Evolutionary conservation across 352 stramenopile genomes (phyloP).

Genomic region (Globisporangium middletonii): DNA sequence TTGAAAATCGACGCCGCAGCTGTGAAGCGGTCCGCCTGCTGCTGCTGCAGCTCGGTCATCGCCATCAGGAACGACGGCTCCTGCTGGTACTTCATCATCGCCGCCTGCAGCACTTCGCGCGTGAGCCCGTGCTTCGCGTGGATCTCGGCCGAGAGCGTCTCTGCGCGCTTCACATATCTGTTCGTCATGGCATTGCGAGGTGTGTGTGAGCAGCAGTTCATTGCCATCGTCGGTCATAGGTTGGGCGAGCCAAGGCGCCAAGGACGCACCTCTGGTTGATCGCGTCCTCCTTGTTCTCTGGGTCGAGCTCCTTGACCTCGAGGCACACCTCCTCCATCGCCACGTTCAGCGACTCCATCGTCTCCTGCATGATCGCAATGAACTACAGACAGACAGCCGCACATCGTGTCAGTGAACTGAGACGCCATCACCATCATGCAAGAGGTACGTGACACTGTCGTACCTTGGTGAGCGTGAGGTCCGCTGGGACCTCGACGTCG

Average conservation of each 20-base stretch:
- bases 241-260: no score
- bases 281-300: slow-evolving; percentile 85
- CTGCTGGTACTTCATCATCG: slow-evolving; percentile 91
- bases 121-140: slow-evolving; percentile 85
- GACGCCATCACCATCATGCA: background rate
- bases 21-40: slow-evolving; percentile 81
- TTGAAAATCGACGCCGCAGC: slow-evolving; percentile 82
- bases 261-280: slow-evolving; percentile 76
- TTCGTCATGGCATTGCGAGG: background rate
- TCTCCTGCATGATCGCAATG: slow-evolving; percentile 88
- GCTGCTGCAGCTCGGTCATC: slow-evolving; percentile 85
- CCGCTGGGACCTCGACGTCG: slow-evolving; percentile 74
- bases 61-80: slow-evolving; percentile 81
- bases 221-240: no score
- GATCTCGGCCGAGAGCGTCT: slow-evolving; percentile 80
- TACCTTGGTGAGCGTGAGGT: slow-evolving; percentile 77
- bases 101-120: slow-evolving; percentile 79
- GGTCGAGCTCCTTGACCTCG: slow-evolving; percentile 84
- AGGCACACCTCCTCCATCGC: slow-evolving; percentile 87
- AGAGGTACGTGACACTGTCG: slow-evolving; percentile 4
- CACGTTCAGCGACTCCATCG: slow-evolving; percentile 87
- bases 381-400: slow-evolving; percentile 30
- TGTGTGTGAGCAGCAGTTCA: background rate
- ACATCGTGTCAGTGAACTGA: slow-evolving; percentile 1
- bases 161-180: slow-evolving; percentile 84